Conservation (phyloP, 352 stramenopile species). For the Aphanomyces euteiches region DNA sequence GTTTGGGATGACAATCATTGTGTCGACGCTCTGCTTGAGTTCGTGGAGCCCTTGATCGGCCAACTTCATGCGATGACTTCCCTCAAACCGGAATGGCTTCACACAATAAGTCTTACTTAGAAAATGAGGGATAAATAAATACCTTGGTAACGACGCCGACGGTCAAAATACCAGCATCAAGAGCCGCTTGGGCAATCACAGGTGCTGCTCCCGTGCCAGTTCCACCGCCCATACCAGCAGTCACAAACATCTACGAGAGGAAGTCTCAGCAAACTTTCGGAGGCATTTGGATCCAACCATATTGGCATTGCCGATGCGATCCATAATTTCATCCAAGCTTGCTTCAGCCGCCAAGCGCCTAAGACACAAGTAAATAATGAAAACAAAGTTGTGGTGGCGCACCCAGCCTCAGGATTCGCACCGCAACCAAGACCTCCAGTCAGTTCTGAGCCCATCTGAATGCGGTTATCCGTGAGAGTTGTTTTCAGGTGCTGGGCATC, state of each 20-base stretch:
- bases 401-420: conserved; percentile 78
- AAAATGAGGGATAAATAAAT: neutral
- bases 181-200: conserved; percentile 75
- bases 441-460: conserved; percentile 86
- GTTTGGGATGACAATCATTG: conserved; percentile 86
- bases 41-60: conserved; percentile 69
- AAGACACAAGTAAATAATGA: conserved; percentile 14
- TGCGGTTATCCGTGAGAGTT: conserved; percentile 85
- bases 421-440: conserved; percentile 78
- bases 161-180: conserved; percentile 80
- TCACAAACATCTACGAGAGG: conserved; percentile 75
- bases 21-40: conserved; percentile 81
- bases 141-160: conserved; percentile 86
- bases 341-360: conserved; percentile 71
- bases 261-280: too few species aligned
- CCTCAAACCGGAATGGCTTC: conserved; percentile 81
- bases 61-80: conserved; percentile 75
- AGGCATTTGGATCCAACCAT: conserved; percentile 46
- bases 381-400: neutral
- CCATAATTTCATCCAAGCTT: conserved; percentile 81
- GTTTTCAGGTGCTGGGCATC: conserved; percentile 88
- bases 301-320: conserved; percentile 75
- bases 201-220: conserved; percentile 79
- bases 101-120: neutral
- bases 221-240: conserved; percentile 77